These are phyloP conservation scores for Barnettozyma vustinii DNA, from an alignment of 805 yeast genomes.

Conservation along the genomic window DNA sequence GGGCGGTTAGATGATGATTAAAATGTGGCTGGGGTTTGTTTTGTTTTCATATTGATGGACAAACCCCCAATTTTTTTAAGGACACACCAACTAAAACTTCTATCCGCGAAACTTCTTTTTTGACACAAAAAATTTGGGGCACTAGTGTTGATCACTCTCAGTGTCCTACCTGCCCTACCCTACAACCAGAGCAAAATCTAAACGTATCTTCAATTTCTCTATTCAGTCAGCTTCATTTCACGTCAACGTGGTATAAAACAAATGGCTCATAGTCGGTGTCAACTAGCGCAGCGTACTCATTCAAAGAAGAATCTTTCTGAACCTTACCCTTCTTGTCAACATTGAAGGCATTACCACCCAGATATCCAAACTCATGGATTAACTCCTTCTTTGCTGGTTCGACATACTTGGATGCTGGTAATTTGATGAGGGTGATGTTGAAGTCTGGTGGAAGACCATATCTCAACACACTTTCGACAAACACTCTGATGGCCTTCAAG, in stretches of 20 bases:
- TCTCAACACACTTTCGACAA: slow-evolving; percentile 89
- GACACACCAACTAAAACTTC: not conserved
- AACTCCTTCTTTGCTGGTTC: slow-evolving; percentile 65
- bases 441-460: slow-evolving; percentile 96
- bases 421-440: slow-evolving; percentile 42
- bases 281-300: slow-evolving; percentile 87
- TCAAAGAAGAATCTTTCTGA: slow-evolving; percentile 57
- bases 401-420: slow-evolving; percentile 38
- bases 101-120: not conserved
- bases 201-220: not conserved
- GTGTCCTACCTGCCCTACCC: no score
- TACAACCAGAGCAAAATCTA: not conserved
- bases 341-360: slow-evolving; percentile 85
- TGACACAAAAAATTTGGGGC: not conserved
- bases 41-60: not conserved
- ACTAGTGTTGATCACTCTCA: not conserved
- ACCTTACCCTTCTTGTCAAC: slow-evolving; percentile 62
- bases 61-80: not conserved
- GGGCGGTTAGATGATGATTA: not conserved
- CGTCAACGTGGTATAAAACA: slow-evolving; percentile 64
- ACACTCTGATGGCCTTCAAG: slow-evolving; percentile 78
- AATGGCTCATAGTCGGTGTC: slow-evolving; percentile 97
- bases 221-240: slow-evolving; percentile 24
- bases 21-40: not conserved
- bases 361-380: slow-evolving; percentile 72